Conservation (phyloP, 2,329 filamentous ascomycete genomes). For the Fusarium sp. region DNA sequence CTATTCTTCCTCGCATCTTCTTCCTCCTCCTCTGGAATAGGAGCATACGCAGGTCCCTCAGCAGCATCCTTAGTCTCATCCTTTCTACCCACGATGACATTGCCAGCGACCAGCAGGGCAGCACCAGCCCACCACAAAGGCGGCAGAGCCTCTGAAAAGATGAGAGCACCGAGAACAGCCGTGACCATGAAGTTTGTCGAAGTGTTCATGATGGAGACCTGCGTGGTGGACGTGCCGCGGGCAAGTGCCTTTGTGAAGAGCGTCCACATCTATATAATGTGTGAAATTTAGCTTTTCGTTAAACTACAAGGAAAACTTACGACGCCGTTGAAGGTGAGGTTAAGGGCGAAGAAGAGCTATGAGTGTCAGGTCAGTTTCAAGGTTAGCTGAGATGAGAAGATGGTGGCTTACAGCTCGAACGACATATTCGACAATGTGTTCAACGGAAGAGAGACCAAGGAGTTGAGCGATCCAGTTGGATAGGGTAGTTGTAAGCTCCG, state of each 20-base stretch:
- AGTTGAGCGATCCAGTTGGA: constrained; percentile 56
- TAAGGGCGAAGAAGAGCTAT: constrained; percentile 79
- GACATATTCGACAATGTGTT: constrained; percentile 58
- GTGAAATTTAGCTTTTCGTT: not conserved
- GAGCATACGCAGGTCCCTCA: constrained; percentile 44
- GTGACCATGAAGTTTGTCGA: constrained; percentile 85
- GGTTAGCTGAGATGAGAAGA: not conserved
- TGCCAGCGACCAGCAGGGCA: constrained; percentile 76
- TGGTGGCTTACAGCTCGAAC: constrained; percentile 59
- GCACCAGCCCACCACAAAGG: constrained; percentile 83
- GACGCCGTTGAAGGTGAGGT: constrained; percentile 78
- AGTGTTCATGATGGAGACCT: constrained; percentile 85
- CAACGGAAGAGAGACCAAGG: constrained; percentile 55
- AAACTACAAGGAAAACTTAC: constrained; percentile 52
- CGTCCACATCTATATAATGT: constrained; percentile 75
- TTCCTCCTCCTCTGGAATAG: constrained; percentile 42
- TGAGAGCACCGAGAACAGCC: constrained; percentile 73
- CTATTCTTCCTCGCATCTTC: constrained; percentile 37
- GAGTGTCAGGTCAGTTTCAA: constrained; percentile 20
- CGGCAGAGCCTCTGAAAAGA: constrained; percentile 78
- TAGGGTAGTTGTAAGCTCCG: constrained; percentile 62
- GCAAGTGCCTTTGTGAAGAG: constrained; percentile 84
- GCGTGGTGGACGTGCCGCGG: constrained; percentile 77
- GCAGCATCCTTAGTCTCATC: constrained; percentile 59
- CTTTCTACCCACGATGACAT: constrained; percentile 80